A percentile compares a stretch with the other conserved stretches of the same genome.
These are phyloP conservation scores for Rhodomyrtus tomentosa DNA, from an alignment of 345 rosid genomes.

Conservation along the genomic window DNA sequence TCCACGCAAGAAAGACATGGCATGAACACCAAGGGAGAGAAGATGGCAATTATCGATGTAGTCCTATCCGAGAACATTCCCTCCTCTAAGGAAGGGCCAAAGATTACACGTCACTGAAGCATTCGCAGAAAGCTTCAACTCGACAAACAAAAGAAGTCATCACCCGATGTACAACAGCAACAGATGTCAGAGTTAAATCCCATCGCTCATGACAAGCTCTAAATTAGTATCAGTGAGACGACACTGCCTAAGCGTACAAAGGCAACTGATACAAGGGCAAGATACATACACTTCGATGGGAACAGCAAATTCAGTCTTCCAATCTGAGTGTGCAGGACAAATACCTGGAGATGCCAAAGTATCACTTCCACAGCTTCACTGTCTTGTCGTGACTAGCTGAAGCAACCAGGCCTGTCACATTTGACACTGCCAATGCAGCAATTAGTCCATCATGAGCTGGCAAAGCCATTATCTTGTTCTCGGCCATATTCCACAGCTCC, in stretches of 20 bases:
- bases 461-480: slow-evolving; percentile 72
- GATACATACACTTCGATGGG: neutral
- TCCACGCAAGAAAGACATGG: neutral
- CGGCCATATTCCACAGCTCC: slow-evolving; percentile 88
- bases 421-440: slow-evolving; percentile 67
- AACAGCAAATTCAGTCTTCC: neutral
- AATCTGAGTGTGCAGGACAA: neutral
- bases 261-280: neutral
- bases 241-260: neutral
- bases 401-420: slow-evolving; percentile 68
- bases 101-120: neutral
- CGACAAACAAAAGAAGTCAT: neutral
- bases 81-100: neutral
- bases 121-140: neutral
- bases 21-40: neutral
- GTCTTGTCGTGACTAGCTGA: slow-evolving; percentile 91
- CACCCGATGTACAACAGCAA: neutral
- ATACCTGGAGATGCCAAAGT: neutral
- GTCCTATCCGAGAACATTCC: neutral
- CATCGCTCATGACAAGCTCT: neutral
- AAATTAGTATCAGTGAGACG: neutral
- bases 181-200: neutral
- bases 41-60: neutral
- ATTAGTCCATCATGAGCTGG: slow-evolving; percentile 75
- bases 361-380: slow-evolving; percentile 91